Evolutionary conservation across 768 basidiomycete species (phyloP), one percentile per base, ranked within the genome.

Genomic region (Pilatotrama ljubarskyi): DNA sequence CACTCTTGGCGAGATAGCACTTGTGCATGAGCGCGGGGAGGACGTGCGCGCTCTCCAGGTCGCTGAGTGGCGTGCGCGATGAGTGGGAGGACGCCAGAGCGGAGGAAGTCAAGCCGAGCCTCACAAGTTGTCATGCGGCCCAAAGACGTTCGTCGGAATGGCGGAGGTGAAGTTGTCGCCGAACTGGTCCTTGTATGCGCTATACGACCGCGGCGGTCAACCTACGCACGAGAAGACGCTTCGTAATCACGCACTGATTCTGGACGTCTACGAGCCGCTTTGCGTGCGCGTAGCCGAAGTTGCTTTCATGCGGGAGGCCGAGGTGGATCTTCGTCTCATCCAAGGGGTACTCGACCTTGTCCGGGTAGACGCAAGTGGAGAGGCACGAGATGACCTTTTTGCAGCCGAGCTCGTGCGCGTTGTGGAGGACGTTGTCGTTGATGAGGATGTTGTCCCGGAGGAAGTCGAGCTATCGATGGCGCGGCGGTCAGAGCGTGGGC

Each of bases 101-200:
- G 11, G 36, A 37, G 14, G 25, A 50, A 22, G 20, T 17, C 17
- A 22, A 40, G 22, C 70, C 17, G 22, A 40, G 22, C 70, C 81
- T 57, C 63, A 90, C 92, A 91, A 98, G 78, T 98, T 98, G 75
- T 97, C 95, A 69, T 93, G 74, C 5, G 91, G 92, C 14, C 95
- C 95, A 70, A 98, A 98, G n/a, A 98, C 86, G 71, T 95, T 97
- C 11, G 96, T 98, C 1, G 96, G 95, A 69, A 98, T 98, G 14
- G 95, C 94, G 41, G 93, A 93, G 4, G 95, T 97, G 71, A 97
- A 98, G 74, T 93, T 93, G 76, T 86, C 87, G 18, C 95, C 95
- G 67, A 88, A 96, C 73, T 98, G 89, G 65, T 96, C 93, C 76
- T 95, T 89, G 81, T 98, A 98, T 0, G 95, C 95, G 63, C 95